Evolutionary conservation across 2,329 filamentous ascomycete genomes (phyloP).

Genomic region (Diaporthe citrichinensis): DNA sequence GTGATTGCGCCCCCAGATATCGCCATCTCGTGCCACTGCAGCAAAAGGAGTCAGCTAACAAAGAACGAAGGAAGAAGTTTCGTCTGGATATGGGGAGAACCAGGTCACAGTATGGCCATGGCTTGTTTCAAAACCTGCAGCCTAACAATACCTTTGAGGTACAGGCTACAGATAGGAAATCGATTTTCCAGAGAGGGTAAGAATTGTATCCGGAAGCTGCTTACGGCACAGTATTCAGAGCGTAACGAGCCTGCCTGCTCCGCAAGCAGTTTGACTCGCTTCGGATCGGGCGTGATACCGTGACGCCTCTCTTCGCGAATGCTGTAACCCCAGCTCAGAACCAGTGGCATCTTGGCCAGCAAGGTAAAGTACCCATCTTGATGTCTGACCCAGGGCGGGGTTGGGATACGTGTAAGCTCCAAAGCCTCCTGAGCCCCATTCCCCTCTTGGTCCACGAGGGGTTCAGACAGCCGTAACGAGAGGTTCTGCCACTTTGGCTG

Average conservation of each 20-base stretch:
- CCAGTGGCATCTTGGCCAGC: slow-evolving; percentile 52
- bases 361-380: slow-evolving; percentile 52
- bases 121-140: too few relatives aligned
- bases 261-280: slow-evolving; percentile 49
- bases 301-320: slow-evolving; percentile 50
- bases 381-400: slow-evolving; percentile 45
- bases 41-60: too few relatives aligned
- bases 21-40: slow-evolving; percentile 54
- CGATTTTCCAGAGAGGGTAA: too few relatives aligned
- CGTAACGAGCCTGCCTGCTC: slow-evolving; percentile 48
- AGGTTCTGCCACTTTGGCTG: slow-evolving; percentile 54
- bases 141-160: too few relatives aligned
- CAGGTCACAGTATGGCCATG: too few relatives aligned
- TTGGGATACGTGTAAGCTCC: slow-evolving; percentile 42
- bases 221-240: slow-evolving; percentile 47
- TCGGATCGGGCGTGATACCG: slow-evolving; percentile 48
- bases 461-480: slow-evolving; percentile 50
- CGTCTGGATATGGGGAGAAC: too few relatives aligned
- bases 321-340: slow-evolving; percentile 51
- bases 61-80: too few relatives aligned
- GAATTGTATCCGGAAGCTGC: too few relatives aligned
- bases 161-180: too few relatives aligned
- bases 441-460: slow-evolving; percentile 40
- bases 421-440: neutral
- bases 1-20: slow-evolving; percentile 43